Conservation (phyloP, 1,284 basidiomycete genomes). For the Rhodotorula mucilaginosa region DNA sequence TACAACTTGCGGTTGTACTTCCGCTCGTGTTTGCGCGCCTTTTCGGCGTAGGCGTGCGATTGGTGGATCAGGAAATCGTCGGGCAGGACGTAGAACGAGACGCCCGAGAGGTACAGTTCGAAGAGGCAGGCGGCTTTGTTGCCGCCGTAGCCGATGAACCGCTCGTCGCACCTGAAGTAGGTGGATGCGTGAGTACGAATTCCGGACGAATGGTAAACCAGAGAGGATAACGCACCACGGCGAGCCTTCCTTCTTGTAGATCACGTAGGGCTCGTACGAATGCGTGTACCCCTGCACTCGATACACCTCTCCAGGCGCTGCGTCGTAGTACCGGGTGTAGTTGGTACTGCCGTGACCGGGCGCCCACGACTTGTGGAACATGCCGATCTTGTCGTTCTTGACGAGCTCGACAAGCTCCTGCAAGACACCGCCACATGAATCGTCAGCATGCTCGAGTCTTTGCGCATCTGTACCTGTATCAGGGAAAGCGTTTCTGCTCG, state of each 20-base stretch:
- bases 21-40: slow-evolving; percentile 52
- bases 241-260: slow-evolving; percentile 70
- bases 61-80: slow-evolving; percentile 85
- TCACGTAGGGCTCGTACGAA: slow-evolving; percentile 78
- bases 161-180: slow-evolving; percentile 69
- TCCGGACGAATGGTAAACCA: no score
- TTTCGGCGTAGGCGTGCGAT: slow-evolving; percentile 72
- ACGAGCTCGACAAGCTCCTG: slow-evolving; percentile 62
- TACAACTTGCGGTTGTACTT: slow-evolving; percentile 73
- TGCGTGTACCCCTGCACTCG: slow-evolving; percentile 69
- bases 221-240: slow-evolving; percentile 59
- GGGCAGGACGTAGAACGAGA: slow-evolving; percentile 72
- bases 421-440: not conserved
- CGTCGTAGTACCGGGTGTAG: slow-evolving; percentile 65
- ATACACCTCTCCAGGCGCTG: slow-evolving; percentile 66
- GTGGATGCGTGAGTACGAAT: not conserved
- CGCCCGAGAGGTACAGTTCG: slow-evolving; percentile 64
- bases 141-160: slow-evolving; percentile 80
- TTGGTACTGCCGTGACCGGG: slow-evolving; percentile 76
- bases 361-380: slow-evolving; percentile 73
- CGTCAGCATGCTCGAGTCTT: not conserved
- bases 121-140: slow-evolving; percentile 68
- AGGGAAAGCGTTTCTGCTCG: not conserved
- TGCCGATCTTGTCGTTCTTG: slow-evolving; percentile 58
- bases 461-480: no score